Conservation (phyloP, 805 yeast species). For the Lipomyces yamanashiensis region DNA sequence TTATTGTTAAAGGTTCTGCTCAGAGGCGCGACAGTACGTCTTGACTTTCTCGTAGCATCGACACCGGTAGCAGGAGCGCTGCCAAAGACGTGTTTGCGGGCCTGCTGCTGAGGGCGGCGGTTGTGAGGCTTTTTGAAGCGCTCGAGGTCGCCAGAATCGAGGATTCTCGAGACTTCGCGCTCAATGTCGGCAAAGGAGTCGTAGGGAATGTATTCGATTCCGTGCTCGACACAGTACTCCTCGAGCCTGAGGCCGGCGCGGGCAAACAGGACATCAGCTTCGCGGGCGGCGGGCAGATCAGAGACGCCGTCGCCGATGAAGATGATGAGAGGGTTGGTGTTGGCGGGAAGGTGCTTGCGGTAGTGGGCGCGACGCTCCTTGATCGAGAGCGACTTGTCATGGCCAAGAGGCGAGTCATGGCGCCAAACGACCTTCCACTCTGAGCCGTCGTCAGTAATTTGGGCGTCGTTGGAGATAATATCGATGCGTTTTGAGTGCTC, state of each 20-base stretch:
- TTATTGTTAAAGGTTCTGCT: constrained; percentile 27
- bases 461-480: constrained; percentile 51
- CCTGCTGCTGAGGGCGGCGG: constrained; percentile 17
- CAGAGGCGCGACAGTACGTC: constrained; percentile 30
- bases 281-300: constrained; percentile 53
- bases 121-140: constrained; percentile 33
- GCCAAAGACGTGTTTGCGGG: constrained; percentile 23
- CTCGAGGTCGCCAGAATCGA: constrained; percentile 35
- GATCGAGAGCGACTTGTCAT: constrained; percentile 51
- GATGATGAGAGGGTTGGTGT: constrained; percentile 49
- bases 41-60: constrained; percentile 23
- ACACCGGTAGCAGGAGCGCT: neutral
- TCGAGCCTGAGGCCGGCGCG: constrained; percentile 50
- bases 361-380: constrained; percentile 45
- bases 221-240: constrained; percentile 49
- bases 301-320: constrained; percentile 65
- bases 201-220: constrained; percentile 50
- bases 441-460: constrained; percentile 46
- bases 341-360: constrained; percentile 36
- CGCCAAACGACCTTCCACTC: constrained; percentile 50
- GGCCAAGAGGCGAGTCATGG: constrained; percentile 52
- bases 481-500: constrained; percentile 45
- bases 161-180: constrained; percentile 41
- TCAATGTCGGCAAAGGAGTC: constrained; percentile 50
- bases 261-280: constrained; percentile 52